These are phyloP conservation scores for Henckelia pumila DNA, from an alignment of 257 asterid species.

Conservation along the genomic window DNA sequence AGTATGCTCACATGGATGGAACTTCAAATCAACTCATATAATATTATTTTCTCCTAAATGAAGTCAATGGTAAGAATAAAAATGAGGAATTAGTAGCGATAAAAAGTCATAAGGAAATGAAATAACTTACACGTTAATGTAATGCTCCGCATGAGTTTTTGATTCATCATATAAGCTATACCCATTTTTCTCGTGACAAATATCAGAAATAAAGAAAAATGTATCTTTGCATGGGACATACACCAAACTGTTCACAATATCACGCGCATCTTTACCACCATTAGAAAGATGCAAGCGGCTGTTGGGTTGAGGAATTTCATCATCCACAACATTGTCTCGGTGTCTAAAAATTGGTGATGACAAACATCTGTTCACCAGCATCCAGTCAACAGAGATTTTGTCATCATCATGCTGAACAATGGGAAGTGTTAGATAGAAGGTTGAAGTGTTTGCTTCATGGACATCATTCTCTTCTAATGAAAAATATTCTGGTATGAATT, in stretches of 20 bases:
- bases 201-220: slow-evolving; percentile 77
- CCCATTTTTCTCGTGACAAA: slow-evolving; percentile 51
- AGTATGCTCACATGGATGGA: background rate
- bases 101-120: slow-evolving; percentile 13
- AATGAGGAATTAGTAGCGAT: slow-evolving; percentile 17
- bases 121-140: slow-evolving; percentile 57
- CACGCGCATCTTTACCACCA: slow-evolving; percentile 53
- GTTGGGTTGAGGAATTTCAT: slow-evolving; percentile 35
- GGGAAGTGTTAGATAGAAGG: slow-evolving; percentile 84
- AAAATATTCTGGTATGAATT: slow-evolving; percentile 60
- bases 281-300: slow-evolving; percentile 64
- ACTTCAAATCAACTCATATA: slow-evolving; percentile 11
- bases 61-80: slow-evolving; percentile 6
- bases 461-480: slow-evolving; percentile 45
- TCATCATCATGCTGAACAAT: slow-evolving; percentile 38
- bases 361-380: slow-evolving; percentile 64
- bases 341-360: slow-evolving; percentile 72
- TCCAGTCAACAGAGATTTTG: slow-evolving; percentile 79
- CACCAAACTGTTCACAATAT: slow-evolving; percentile 74
- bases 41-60: slow-evolving; percentile 9
- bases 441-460: slow-evolving; percentile 44
- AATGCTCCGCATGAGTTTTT: slow-evolving; percentile 61
- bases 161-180: slow-evolving; percentile 49
- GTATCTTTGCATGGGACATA: slow-evolving; percentile 68
- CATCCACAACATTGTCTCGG: slow-evolving; percentile 31